phyloP scores from a whole-genome alignment of 306 rosid genomes.

The Vicia sativa region DNA sequence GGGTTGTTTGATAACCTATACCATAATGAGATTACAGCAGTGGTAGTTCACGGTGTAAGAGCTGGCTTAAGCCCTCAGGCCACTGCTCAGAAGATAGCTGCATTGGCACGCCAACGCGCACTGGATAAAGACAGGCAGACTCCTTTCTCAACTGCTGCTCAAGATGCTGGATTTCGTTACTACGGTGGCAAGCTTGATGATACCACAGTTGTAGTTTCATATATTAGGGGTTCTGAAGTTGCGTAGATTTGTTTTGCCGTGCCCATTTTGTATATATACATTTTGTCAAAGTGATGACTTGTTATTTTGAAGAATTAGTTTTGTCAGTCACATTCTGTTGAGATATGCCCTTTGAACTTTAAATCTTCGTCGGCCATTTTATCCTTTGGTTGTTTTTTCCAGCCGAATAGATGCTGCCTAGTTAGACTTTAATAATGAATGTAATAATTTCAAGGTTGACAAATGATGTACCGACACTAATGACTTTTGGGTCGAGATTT shows the following conservation, averaged over 20 bases:
- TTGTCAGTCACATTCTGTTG: slow-evolving; percentile 33
- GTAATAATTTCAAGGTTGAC: slow-evolving; percentile 22
- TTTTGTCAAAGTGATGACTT: slow-evolving; percentile 32
- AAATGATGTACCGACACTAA: not conserved
- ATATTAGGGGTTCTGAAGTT: slow-evolving; percentile 48
- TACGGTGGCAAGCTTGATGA: slow-evolving; percentile 98
- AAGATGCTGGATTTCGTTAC: slow-evolving; percentile 90
- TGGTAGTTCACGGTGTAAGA: slow-evolving; percentile 86
- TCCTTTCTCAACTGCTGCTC: slow-evolving; percentile 96
- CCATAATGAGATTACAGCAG: slow-evolving; percentile 85
- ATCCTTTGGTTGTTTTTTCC: slow-evolving; percentile 15
- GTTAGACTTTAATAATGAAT: slow-evolving; percentile 31
- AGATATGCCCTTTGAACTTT: slow-evolving; percentile 15
- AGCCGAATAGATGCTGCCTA: slow-evolving; percentile 5
- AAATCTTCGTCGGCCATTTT: slow-evolving; percentile 11
- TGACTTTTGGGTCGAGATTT: slow-evolving; percentile 11
- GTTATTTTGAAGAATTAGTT: slow-evolving; percentile 3
- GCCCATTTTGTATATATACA: slow-evolving; percentile 26
- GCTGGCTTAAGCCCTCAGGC: slow-evolving; percentile 81
- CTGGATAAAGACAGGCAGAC: slow-evolving; percentile 87
- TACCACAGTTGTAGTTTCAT: slow-evolving; percentile 88
- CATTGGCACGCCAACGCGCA: slow-evolving; percentile 93
- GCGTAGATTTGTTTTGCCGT: slow-evolving; percentile 32
- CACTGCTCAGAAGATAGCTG: slow-evolving; percentile 98
- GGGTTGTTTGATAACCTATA: slow-evolving; percentile 94